Base-by-base conservation (phyloP, 805 yeast species). In the Candida nanaspora region DNA sequence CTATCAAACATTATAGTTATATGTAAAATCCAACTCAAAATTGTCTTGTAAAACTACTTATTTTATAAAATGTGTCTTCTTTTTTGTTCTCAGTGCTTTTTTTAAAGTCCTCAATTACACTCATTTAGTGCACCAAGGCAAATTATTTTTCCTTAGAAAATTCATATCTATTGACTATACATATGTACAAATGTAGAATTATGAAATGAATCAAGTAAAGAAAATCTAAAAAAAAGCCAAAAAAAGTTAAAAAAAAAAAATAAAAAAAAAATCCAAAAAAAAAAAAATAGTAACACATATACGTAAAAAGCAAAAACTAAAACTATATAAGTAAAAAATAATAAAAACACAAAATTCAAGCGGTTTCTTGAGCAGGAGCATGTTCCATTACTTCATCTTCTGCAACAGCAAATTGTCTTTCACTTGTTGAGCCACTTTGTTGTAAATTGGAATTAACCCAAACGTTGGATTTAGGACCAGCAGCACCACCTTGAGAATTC, bases 361-460 rank as follows among this genome's bases (percentile, higher is more conserved):
- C 22, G 33, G 46, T 55, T 46, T 69, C 72, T 52, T 74, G 78
- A 15, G 59, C 51, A 31, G 78, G 78, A 13, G 82, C 83, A 43
- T 74, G 79, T 56, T 82, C 88, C 71, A 82, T 71, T 4, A 80
- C 79, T 57, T 80, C 77, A 47, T 76, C 80, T 20, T 82, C 89
- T 6, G 86, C 78, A 41, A 82, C 84, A 1, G 94, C 94, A 69
- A 84, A 86, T 37, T 76, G 70, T 50, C 94, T 73, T 50, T 75
- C 74, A 51, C 72, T 71, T 4, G 84, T 77, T 22, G 69, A 52
- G 8, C 61, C 56, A 36, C 45, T 43, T 19, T 33, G 15, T 15
- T 35, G 20, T 19, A 3, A 23, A 25, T 46, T 46, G 15, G 27
- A 34, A 37, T 57, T 56, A 28, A 63, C 56, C 62, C 66, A 62